Base-by-base conservation (phyloP, 345 rosid genomes). In the Arabidopsis suecica region DNA sequence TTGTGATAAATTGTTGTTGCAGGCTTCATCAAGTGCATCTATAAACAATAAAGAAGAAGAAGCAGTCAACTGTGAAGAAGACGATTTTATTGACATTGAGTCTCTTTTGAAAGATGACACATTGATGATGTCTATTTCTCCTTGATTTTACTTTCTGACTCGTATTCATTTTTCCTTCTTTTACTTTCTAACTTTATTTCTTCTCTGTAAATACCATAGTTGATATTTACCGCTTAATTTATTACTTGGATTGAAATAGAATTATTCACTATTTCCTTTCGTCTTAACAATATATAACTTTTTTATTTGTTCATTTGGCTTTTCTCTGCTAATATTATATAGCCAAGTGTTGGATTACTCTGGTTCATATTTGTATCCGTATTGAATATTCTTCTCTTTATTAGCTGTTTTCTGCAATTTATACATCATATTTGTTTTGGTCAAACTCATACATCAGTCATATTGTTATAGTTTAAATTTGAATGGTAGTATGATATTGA, bases 61-160 rank as follows among this genome's bases (percentile, higher is more conserved):
- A 68, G 51, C 22, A 23, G 72, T 22, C 14, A 80, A 78, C 34
- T 83, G 34, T 25, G 86, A 81, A 32, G 87, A 84, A 3, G 79
- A 74, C 12, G 91, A 86, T 20, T 57, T 82, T 20, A 9, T 85
- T 48, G 92, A 85, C 73, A 79, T 92, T 4, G 88, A 92, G 9
- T 83, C 93, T 48, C 79, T 89, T 75, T 78, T 92, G 82, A 84
- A 90, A 49, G 92, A 92, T 18, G 92, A 88, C 32, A 55, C 86
- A 10, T 83, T 88, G 78, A 88, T 88, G 79, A 88, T 92, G 93
- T 84, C 96, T 5, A 68, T 84, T 67, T 84, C 89, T 57, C 87
- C 88, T 67, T 92, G 84, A 69, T 54, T 36, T 5, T 25, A 33
- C 53, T 64, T 50, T 50, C 32, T 20, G 18, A 7, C 53, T 68